Conservation (phyloP, 1,284 basidiomycete genomes). For the Phellopilus nigrolimitatus region DNA sequence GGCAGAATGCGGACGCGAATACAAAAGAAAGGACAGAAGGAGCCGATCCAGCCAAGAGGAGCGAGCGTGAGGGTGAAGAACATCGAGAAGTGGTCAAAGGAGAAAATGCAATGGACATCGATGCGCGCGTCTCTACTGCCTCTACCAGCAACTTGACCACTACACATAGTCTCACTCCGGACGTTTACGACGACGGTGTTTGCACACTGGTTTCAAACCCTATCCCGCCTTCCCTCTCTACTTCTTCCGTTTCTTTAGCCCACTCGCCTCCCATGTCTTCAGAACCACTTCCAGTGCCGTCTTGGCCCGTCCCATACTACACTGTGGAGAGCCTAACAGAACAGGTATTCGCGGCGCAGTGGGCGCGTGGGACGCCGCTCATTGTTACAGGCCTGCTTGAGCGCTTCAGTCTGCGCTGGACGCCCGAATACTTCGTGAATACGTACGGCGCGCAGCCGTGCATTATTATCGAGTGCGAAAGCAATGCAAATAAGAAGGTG, state of each 20-base stretch:
- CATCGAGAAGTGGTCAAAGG: background rate
- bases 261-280: constrained; percentile 10
- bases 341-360: constrained; percentile 60
- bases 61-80: background rate
- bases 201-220: constrained; percentile 13
- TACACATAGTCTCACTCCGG: background rate
- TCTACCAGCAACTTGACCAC: background rate
- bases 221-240: constrained; percentile 11
- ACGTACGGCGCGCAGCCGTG: constrained; percentile 67
- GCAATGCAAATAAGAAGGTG: constrained; percentile 54
- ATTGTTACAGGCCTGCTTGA: constrained; percentile 63
- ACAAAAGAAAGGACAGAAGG: background rate
- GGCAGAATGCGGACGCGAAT: constrained; percentile 20
- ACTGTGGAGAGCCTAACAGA: constrained; percentile 50
- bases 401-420: constrained; percentile 71
- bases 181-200: constrained; percentile 10
- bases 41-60: background rate
- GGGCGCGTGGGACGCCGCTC: constrained; percentile 70
- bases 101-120: constrained; percentile 7
- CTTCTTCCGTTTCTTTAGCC: constrained; percentile 21
- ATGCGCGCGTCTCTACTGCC: background rate
- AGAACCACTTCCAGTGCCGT: constrained; percentile 32
- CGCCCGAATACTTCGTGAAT: constrained; percentile 73
- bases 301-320: constrained; percentile 43
- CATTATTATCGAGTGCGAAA: constrained; percentile 77